Conservation (phyloP, 371 early-diverging fungal genomes). For the Smittium mucronatum region DNA sequence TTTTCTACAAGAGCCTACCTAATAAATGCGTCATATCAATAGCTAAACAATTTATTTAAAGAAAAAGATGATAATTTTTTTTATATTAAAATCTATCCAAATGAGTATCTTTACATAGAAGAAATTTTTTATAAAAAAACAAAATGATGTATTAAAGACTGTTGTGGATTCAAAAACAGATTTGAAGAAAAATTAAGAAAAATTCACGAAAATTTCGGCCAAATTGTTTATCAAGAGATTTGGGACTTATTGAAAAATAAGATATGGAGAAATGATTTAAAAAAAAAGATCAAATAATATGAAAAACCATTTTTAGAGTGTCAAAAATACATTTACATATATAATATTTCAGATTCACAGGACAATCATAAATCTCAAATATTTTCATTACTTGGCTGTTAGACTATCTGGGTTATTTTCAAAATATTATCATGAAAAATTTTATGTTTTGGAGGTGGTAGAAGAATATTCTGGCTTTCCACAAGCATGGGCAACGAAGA, state of each 20-base stretch:
- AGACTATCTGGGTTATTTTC: too few species aligned
- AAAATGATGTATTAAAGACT: neutral
- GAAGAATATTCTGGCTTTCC: too few species aligned
- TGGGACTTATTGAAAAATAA: neutral
- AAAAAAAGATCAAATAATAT: neutral
- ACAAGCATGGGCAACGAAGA: too few species aligned
- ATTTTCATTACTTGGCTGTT: too few species aligned
- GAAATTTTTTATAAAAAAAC: neutral
- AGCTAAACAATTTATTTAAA: neutral
- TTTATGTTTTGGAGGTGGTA: too few species aligned
- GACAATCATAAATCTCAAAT: neutral
- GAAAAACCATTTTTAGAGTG: neutral
- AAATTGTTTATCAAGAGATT: neutral
- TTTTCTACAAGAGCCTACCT: neutral
- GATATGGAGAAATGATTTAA: neutral
- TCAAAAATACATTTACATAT: neutral
- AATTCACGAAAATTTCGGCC: neutral
- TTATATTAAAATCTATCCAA: neutral
- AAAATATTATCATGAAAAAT: too few species aligned
- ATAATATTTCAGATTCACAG: neutral
- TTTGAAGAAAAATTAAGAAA: neutral
- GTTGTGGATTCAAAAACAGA: neutral
- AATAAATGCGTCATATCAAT: neutral
- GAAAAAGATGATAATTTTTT: neutral
- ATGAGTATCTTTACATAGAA: neutral